phyloP scores from a whole-genome alignment of 2,329 filamentous ascomycete genomes.

The Colletotrichum paranaense region DNA sequence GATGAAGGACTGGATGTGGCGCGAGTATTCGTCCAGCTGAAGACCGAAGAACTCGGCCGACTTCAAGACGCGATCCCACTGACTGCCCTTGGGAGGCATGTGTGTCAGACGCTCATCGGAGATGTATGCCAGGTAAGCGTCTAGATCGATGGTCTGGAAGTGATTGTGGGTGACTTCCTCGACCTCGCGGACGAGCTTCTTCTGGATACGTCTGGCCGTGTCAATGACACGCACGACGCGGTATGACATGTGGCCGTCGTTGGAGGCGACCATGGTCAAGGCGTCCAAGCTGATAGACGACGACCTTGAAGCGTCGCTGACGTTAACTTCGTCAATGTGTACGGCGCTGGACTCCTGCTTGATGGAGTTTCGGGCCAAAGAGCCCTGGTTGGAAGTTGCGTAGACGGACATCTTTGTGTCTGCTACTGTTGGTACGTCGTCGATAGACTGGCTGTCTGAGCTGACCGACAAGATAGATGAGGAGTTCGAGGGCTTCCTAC shows the following conservation, averaged over 20 bases:
- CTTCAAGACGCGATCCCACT: constrained; percentile 53
- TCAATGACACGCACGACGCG: constrained; percentile 9
- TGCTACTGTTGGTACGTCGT: background rate
- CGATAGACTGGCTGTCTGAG: constrained; percentile 11
- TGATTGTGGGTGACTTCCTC: constrained; percentile 17
- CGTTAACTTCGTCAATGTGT: background rate
- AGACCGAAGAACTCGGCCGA: constrained; percentile 54
- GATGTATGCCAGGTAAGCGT: constrained; percentile 49
- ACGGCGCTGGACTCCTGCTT: constrained; percentile 6
- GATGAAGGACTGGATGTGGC: constrained; percentile 43
- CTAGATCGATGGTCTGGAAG: constrained; percentile 22
- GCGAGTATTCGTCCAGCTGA: constrained; percentile 50
- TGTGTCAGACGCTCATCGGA: constrained; percentile 52
- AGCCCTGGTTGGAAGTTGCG: background rate
- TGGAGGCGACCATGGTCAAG: background rate
- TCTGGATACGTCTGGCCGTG: background rate
- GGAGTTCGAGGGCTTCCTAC: constrained; percentile 29
- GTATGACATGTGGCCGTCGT: background rate
- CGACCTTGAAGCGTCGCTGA: constrained; percentile 21
- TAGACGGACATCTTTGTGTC: constrained; percentile 19
- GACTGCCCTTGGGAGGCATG: constrained; percentile 53
- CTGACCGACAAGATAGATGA: constrained; percentile 14
- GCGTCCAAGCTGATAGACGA: constrained; percentile 16
- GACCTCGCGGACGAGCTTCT: constrained; percentile 18
- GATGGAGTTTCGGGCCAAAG: constrained; percentile 9